Conservation (phyloP, 345 rosid genomes). For the Aquilaria malaccensis region DNA sequence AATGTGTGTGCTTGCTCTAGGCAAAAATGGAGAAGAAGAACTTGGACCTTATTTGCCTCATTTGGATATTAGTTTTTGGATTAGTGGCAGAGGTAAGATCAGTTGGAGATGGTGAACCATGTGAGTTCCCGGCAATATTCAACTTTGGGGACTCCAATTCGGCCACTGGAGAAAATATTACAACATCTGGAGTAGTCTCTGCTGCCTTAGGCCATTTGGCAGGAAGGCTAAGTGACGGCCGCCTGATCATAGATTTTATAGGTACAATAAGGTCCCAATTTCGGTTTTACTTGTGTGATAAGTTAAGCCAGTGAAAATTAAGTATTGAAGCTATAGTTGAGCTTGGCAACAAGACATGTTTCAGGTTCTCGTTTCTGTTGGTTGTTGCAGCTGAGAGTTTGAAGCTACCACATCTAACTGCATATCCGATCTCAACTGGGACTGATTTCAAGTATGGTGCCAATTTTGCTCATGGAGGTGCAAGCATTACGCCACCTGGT, state of each 20-base stretch:
- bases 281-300: no score
- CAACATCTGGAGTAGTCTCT: constrained; percentile 6
- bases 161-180: constrained; percentile 12
- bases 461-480: constrained; percentile 71
- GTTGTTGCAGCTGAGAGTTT: constrained; percentile 49
- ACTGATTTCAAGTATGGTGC: constrained; percentile 60
- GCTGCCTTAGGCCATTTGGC: constrained; percentile 11
- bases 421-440: constrained; percentile 59
- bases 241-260: constrained; percentile 9
- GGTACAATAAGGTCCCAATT: neutral
- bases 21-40: no score
- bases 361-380: neutral
- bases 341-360: no score
- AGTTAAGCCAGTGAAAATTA: no score
- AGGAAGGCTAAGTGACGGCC: constrained; percentile 14
- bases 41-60: no score
- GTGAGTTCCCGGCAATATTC: constrained; percentile 14
- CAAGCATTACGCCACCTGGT: constrained; percentile 56
- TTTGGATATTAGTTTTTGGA: no score
- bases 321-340: no score
- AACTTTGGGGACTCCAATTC: constrained; percentile 19
- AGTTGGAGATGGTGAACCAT: neutral
- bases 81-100: no score
- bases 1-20: no score
- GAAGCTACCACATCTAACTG: constrained; percentile 45